Conservation (phyloP, 129 eudicot species). For the Sambucus nigra region DNA sequence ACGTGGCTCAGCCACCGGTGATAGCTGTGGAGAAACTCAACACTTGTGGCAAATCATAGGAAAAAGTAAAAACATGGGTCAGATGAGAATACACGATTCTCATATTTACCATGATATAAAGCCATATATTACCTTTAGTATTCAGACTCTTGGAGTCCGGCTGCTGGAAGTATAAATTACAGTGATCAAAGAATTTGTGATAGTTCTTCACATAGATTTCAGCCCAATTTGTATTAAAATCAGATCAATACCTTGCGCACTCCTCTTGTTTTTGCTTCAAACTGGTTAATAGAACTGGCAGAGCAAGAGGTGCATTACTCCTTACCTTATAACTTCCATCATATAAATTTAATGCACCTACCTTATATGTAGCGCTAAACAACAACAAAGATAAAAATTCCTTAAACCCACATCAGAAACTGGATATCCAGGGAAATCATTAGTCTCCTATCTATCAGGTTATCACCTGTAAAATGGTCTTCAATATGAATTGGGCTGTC, state of each 20-base stretch:
- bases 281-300: conserved; percentile 83
- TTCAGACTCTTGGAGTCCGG: conserved; percentile 88
- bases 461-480: conserved; percentile 68
- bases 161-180: conserved; percentile 96
- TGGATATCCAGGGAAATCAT: background rate
- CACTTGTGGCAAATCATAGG: background rate
- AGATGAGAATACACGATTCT: background rate
- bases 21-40: no score
- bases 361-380: conserved; percentile 62
- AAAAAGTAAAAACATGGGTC: background rate
- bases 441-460: background rate
- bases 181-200: conserved; percentile 92
- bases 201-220: conserved; percentile 84
- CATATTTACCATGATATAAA: background rate
- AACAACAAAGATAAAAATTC: conserved; percentile 6
- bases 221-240: conserved; percentile 89
- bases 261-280: conserved; percentile 98
- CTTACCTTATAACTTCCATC: conserved; percentile 76
- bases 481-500: conserved; percentile 41
- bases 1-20: no score
- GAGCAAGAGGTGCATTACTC: conserved; percentile 80
- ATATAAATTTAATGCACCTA: conserved; percentile 90
- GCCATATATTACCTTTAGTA: conserved; percentile 57
- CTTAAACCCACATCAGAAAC: conserved; percentile 7
- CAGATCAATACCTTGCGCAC: conserved; percentile 85